phyloP scores from a whole-genome alignment of 257 asterid genomes.

The Anisodus tanguticus region DNA sequence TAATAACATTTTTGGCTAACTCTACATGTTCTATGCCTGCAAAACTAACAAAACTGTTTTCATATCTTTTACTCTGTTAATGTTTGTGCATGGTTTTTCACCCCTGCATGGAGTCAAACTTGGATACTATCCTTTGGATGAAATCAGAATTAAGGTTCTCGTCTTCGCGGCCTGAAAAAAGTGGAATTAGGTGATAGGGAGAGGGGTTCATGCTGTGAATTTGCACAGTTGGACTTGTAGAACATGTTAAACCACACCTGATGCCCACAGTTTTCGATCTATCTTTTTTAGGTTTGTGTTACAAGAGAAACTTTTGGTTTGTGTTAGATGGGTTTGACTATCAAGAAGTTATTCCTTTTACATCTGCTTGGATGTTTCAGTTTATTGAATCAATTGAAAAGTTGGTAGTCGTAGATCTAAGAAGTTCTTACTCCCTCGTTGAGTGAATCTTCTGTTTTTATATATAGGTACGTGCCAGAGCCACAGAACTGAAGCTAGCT shows the following conservation, averaged over 20 bases:
- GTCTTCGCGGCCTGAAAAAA: not conserved
- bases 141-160: not conserved
- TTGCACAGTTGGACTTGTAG: constrained; percentile 7
- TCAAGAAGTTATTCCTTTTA: not conserved
- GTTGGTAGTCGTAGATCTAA: not conserved
- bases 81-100: not conserved
- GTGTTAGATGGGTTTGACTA: not conserved
- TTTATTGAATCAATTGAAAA: not conserved
- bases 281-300: not conserved
- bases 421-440: not conserved
- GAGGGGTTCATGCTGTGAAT: constrained; percentile 2
- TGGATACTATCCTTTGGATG: not conserved
- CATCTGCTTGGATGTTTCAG: not conserved
- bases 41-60: not conserved
- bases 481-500: constrained; percentile 85
- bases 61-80: not conserved
- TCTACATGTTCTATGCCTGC: not conserved
- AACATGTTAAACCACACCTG: not conserved
- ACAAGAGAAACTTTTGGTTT: not conserved
- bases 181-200: not conserved
- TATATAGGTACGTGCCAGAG: constrained; percentile 83
- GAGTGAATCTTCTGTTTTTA: constrained; percentile 7
- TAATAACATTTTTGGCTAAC: not conserved
- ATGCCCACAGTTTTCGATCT: not conserved
- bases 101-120: not conserved